Conservation (phyloP, 1,139 yeast species). For the Suhomyces anneliseae region DNA sequence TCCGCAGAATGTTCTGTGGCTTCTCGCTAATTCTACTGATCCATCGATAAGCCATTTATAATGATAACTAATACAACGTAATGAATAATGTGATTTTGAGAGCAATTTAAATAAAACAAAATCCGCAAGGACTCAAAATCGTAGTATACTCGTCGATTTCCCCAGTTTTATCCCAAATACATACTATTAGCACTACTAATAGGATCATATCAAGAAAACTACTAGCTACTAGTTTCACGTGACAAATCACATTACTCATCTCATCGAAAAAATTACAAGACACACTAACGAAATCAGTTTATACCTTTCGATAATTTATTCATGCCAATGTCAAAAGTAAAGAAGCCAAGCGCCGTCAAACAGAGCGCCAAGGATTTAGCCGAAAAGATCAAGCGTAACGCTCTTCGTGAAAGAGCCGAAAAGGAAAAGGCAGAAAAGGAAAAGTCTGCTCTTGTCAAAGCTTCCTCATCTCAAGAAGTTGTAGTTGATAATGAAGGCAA, state of each 20-base stretch:
- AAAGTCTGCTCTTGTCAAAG: constrained; percentile 15
- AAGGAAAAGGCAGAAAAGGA: constrained; percentile 23
- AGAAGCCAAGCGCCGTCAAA: constrained; percentile 8
- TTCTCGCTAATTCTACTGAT: no score
- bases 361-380: constrained; percentile 35
- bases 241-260: neutral
- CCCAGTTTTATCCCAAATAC: no score
- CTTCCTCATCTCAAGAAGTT: constrained; percentile 14
- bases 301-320: constrained; percentile 2
- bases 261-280: neutral
- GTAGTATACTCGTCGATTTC: no score
- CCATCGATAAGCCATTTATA: no score
- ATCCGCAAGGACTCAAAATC: no score
- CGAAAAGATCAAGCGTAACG: constrained; percentile 56
- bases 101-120: no score
- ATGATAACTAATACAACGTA: no score
- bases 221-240: neutral
- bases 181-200: no score
- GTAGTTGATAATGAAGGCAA: constrained; percentile 12
- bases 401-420: constrained; percentile 24
- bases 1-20: no score
- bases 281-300: constrained; percentile 5
- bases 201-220: no score
- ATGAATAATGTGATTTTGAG: no score
- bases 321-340: constrained; percentile 15